Conservation (phyloP, 2,329 filamentous ascomycete genomes). For the Pyrenochaeta sp. region DNA sequence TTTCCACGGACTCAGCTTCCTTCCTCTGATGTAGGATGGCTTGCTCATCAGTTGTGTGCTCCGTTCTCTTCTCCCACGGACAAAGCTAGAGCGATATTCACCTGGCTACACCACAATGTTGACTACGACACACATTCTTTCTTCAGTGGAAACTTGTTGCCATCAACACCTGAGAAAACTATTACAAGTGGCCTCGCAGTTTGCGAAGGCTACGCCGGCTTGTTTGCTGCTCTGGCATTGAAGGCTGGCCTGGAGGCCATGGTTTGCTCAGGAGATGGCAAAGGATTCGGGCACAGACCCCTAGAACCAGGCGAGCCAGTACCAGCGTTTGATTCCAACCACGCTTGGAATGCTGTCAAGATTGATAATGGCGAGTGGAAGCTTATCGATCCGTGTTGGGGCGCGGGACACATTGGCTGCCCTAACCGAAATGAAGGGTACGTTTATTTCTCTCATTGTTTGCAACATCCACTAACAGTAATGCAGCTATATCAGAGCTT, state of each 20-base stretch:
- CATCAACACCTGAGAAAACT: slow-evolving; percentile 74
- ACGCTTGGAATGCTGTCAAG: slow-evolving; percentile 93
- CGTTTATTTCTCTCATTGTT: slow-evolving; percentile 43
- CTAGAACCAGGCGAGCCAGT: slow-evolving; percentile 69
- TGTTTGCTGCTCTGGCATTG: slow-evolving; percentile 79
- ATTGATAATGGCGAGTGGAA: slow-evolving; percentile 92
- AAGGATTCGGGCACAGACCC: slow-evolving; percentile 77
- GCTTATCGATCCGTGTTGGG: slow-evolving; percentile 91
- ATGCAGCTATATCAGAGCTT: slow-evolving; percentile 68
- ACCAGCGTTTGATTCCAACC: slow-evolving; percentile 69
- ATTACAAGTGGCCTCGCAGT: slow-evolving; percentile 82
- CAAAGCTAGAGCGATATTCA: slow-evolving; percentile 91
- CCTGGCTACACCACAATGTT: slow-evolving; percentile 95
- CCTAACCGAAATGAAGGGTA: slow-evolving; percentile 56
- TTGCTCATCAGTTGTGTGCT: slow-evolving; percentile 78
- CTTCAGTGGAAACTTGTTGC: slow-evolving; percentile 73
- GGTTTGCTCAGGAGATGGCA: slow-evolving; percentile 80
- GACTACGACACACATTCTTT: slow-evolving; percentile 82
- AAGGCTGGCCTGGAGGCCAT: slow-evolving; percentile 81
- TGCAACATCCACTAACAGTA: slow-evolving; percentile 7
- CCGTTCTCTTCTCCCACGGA: slow-evolving; percentile 85
- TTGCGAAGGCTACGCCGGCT: slow-evolving; percentile 87
- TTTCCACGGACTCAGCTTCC: slow-evolving; percentile 78
- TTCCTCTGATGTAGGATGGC: slow-evolving; percentile 70
- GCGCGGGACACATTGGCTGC: slow-evolving; percentile 72